phyloP scores from a whole-genome alignment of 345 rosid genomes.

The Salix caprea region DNA sequence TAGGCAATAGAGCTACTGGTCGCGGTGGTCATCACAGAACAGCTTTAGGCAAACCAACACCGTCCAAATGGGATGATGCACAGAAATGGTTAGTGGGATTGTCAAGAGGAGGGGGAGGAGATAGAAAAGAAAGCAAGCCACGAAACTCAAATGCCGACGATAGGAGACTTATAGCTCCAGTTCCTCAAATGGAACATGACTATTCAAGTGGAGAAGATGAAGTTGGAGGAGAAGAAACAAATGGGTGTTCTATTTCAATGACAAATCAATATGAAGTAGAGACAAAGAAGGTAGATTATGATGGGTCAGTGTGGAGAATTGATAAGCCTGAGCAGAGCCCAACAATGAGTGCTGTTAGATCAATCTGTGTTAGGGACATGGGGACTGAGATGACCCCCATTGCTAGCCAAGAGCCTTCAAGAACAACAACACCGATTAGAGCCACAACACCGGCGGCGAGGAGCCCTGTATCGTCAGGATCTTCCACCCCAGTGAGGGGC shows the following conservation, averaged over 20 bases:
- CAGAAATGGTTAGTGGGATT: slow-evolving; percentile 93
- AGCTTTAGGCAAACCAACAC: slow-evolving; percentile 79
- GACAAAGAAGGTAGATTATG: slow-evolving; percentile 77
- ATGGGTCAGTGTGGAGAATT: slow-evolving; percentile 58
- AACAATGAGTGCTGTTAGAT: slow-evolving; percentile 41
- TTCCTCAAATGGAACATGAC: slow-evolving; percentile 64
- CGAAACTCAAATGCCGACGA: slow-evolving; percentile 91
- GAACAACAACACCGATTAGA: slow-evolving; percentile 78
- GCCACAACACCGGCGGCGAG: slow-evolving; percentile 67
- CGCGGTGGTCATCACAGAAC: slow-evolving; percentile 61
- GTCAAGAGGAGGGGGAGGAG: slow-evolving; percentile 49
- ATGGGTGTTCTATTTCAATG: slow-evolving; percentile 27
- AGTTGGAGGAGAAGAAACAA: slow-evolving; percentile 32
- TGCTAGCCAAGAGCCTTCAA: slow-evolving; percentile 89
- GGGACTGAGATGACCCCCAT: slow-evolving; percentile 98
- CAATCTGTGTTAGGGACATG: slow-evolving; percentile 84
- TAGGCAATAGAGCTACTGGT: slow-evolving; percentile 44
- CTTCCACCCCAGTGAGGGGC: slow-evolving; percentile 65
- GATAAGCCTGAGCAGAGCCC: slow-evolving; percentile 43
- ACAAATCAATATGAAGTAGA: slow-evolving; percentile 37
- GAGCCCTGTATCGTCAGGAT: slow-evolving; percentile 78
- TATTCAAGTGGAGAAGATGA: slow-evolving; percentile 48
- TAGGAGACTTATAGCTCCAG: slow-evolving; percentile 78
- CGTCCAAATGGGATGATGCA: slow-evolving; percentile 99
- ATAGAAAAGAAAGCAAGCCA: slow-evolving; percentile 48